Conservation (phyloP, 768 basidiomycete species). For the Mycena sanguinolenta region DNA sequence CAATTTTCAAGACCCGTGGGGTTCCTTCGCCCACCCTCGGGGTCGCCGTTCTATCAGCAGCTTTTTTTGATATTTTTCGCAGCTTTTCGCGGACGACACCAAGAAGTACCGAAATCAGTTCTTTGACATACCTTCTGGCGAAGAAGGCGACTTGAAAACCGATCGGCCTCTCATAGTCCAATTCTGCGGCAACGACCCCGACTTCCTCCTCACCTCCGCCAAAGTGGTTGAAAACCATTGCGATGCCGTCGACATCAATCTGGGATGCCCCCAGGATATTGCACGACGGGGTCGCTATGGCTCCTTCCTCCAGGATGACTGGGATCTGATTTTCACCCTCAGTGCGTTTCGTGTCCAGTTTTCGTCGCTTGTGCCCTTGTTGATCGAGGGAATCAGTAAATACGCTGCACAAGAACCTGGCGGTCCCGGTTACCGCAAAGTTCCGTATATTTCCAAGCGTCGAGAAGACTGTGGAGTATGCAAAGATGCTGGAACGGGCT, state of each 20-base stretch:
- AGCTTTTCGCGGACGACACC: slow-evolving; percentile 74
- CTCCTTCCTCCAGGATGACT: slow-evolving; percentile 93
- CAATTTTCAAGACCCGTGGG: neutral
- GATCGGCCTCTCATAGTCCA: slow-evolving; percentile 93
- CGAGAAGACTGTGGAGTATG: slow-evolving; percentile 93
- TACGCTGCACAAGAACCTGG: slow-evolving; percentile 84
- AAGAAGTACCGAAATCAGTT: slow-evolving; percentile 70
- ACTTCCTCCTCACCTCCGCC: slow-evolving; percentile 83
- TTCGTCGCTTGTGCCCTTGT: neutral
- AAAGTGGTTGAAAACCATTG: slow-evolving; percentile 81
- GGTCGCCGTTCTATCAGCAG: neutral
- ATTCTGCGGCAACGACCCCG: slow-evolving; percentile 93
- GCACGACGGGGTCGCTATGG: slow-evolving; percentile 91
- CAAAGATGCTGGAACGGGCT: slow-evolving; percentile 94
- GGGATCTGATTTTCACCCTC: slow-evolving; percentile 87
- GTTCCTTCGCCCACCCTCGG: too few species aligned
- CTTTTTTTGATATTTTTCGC: neutral
- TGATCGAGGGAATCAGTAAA: slow-evolving; percentile 68
- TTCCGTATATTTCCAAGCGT: slow-evolving; percentile 91
- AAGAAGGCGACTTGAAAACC: slow-evolving; percentile 81
- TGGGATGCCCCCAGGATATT: slow-evolving; percentile 96
- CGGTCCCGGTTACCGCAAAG: slow-evolving; percentile 96
- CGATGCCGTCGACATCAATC: slow-evolving; percentile 95
- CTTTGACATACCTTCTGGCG: slow-evolving; percentile 78
- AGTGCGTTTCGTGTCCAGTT: slow-evolving; percentile 59